phyloP scores from a whole-genome alignment of 768 basidiomycete species.

The Auricularia sp. region DNA sequence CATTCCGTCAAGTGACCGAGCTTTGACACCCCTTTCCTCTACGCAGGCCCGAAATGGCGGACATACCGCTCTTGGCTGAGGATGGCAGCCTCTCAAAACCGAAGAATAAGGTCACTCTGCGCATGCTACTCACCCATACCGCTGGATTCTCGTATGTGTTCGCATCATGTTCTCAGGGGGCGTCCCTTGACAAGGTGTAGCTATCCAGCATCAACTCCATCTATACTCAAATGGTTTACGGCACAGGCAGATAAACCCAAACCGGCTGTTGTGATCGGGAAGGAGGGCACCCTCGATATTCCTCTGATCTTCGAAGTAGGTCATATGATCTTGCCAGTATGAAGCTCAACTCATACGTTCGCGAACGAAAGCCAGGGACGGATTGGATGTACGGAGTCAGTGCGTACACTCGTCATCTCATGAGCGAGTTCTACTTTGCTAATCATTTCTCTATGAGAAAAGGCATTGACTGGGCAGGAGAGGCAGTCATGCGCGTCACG shows the following conservation, averaged over 20 bases:
- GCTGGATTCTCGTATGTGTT: neutral
- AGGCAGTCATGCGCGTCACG: neutral
- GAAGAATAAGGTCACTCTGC: slow-evolving; percentile 5
- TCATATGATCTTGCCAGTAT: neutral
- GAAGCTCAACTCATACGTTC: neutral
- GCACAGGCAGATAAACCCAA: neutral
- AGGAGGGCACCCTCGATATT: neutral
- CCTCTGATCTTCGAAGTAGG: neutral
- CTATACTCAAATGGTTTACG: neutral
- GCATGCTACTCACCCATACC: slow-evolving; percentile 4
- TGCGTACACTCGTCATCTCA: too few species aligned
- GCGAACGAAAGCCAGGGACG: neutral
- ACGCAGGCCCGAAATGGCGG: neutral
- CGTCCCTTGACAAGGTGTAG: neutral
- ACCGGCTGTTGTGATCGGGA: neutral
- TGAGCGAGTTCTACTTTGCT: too few species aligned
- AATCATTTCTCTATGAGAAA: too few species aligned
- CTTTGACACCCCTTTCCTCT: neutral
- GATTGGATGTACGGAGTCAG: neutral
- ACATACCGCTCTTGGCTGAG: neutral
- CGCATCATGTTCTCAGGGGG: neutral
- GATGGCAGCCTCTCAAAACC: neutral
- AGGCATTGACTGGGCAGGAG: neutral
- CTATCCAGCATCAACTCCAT: neutral
- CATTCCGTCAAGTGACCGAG: neutral